Conservation (phyloP, 129 eudicot species). For the Logfia minima region DNA sequence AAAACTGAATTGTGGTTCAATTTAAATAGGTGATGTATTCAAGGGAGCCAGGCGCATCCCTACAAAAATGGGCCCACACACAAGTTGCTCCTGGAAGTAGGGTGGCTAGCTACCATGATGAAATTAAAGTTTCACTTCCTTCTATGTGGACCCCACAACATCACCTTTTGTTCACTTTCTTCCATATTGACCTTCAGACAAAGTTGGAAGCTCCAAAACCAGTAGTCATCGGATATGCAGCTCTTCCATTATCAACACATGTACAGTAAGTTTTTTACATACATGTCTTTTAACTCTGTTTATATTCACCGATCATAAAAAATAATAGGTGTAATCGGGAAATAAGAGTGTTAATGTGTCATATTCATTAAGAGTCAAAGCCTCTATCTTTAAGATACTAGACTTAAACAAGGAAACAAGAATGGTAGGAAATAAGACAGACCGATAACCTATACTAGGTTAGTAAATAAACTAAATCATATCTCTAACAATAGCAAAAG, state of each 20-base stretch:
- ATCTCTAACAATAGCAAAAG: background rate
- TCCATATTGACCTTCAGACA: slow-evolving; percentile 94
- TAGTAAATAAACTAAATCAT: background rate
- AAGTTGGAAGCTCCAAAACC: slow-evolving; percentile 98
- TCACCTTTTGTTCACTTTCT: slow-evolving; percentile 93
- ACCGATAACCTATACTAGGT: background rate
- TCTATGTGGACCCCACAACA: slow-evolving; percentile 87
- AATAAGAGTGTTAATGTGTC: background rate
- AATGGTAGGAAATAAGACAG: background rate
- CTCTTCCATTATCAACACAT: slow-evolving; percentile 84
- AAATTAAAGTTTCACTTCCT: slow-evolving; percentile 89
- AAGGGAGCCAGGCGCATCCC: slow-evolving; percentile 77
- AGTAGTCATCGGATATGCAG: slow-evolving; percentile 92
- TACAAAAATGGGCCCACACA: slow-evolving; percentile 84
- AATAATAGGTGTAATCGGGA: background rate
- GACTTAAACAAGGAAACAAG: background rate
- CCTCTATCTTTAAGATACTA: background rate
- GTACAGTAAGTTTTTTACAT: slow-evolving; percentile 63
- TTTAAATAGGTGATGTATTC: slow-evolving; percentile 75
- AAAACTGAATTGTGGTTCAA: slow-evolving; percentile 7
- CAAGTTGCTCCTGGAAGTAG: slow-evolving; percentile 95
- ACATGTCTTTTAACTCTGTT: slow-evolving; percentile 1
- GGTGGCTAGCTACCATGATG: slow-evolving; percentile 95
- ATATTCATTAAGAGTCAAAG: background rate
- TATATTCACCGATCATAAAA: background rate